Base-by-base conservation (phyloP, 768 basidiomycete genomes). In the Naematelia encephala region DNA sequence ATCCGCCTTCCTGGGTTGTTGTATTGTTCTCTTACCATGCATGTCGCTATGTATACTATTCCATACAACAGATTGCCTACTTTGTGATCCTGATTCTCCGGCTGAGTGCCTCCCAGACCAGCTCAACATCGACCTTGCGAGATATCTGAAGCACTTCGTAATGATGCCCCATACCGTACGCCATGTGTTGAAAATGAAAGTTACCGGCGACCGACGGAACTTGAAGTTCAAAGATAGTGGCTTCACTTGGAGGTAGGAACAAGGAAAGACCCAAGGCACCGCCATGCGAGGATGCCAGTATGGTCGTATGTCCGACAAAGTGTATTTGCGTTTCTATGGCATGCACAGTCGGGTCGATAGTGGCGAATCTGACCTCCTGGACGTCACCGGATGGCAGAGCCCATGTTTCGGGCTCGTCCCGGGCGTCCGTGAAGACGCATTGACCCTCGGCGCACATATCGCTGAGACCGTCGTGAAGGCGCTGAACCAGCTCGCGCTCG, bases 141-240 rank as follows among this genome's bases (percentile, higher is more conserved):
- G 45, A 25, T 11, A 66, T 68, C 48, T 47, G 19, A 16, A 72
- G 3, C 12, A 63, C 27, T 39, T 67, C 64, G 54, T 75, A 75
- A 19, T 53, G 26, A 25, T 64, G 58, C 22, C 74, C 74, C 59
- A 66, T 66, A 60, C 73, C 61, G 2, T 49, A 47, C 13, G 72
- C 68, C 72, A 75, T 72, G 51, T 73, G 70, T 53, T 75, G 60
- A 39, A 75, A 75, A 53, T 73, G 74, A 30, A 53, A 66, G 49
- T 68, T 70, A 1, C 66, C 64, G 2, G 4, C 12, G 2, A 69
- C 68, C 1, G 54, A 58, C 5, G 55, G 47, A 2, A 73, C 64
- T 48, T 72, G 70, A 4, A 75, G 46, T 55, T 75, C 74, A 1
- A 75, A 27, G 1, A 75, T 23, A 2, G 66, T 53, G 12, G 55